Base-by-base conservation (phyloP, 164 flowering plant genomes). In the Dillenia turbinata region DNA sequence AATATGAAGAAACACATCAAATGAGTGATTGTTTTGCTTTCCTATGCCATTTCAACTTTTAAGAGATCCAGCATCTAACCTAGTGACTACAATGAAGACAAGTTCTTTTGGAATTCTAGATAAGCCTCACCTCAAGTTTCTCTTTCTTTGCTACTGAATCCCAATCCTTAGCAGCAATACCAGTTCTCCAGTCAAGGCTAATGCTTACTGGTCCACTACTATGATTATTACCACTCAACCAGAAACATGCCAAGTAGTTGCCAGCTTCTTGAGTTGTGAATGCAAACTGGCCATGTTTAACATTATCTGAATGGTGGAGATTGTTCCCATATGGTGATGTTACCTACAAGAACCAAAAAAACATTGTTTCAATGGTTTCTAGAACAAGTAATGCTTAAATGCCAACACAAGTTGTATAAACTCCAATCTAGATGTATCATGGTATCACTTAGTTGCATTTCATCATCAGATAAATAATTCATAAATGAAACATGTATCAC, bases 101-200 rank as follows among this genome's bases (percentile, higher is more conserved):
- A 26, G 5, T 33, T 33, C 40, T 4, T 33, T 33, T 6, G 7
- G 40, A 33, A 33, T 33, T 33, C 40, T 33, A 33, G 40, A 33
- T 6, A 33, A 33, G 6, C 5, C 70, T 64, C 57, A 86, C 98
- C 90, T 90, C 95, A 56, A 93, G 73, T 64, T 87, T 86, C 69
- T 93, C 98, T 73, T 86, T 90, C 68, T 70, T 86, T 15, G 98
- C 98, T 70, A 90, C 89, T 12, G 98, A 82, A 1, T 93, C 96
- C 98, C 98, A 93, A 73, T 93, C 98, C 73, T 80, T 90, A 2
- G 98, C 92, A 9, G 90, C 96, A 73, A 93, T 83, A 68, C 98
- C 98, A 47, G 69, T 87, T 79, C 61, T 92, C 98, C 96, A 92
- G 72, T 92, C 98, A 56, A 92, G 62, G 79, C 71, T 83, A 53